Evolutionary conservation across 495 filamentous ascomycete species (phyloP).

Genomic region (Penicillium steckii): DNA sequence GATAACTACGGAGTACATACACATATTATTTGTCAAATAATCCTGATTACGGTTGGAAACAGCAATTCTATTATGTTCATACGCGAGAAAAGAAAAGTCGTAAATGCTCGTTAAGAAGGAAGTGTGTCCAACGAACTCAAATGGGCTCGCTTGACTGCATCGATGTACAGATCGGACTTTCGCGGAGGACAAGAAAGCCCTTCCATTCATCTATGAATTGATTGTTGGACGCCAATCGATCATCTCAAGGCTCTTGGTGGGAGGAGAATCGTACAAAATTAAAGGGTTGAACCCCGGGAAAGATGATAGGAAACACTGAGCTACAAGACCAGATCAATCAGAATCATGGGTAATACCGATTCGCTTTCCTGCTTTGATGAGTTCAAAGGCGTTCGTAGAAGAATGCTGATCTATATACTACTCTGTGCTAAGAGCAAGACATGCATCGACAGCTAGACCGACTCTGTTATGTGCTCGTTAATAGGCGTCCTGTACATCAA

Average conservation of each 20-base stretch:
- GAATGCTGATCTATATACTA: constrained; percentile 27
- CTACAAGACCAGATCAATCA: neutral
- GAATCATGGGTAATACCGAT: neutral
- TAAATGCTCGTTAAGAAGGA: neutral
- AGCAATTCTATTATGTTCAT: neutral
- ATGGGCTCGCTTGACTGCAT: too few relatives aligned
- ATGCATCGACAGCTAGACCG: constrained; percentile 87
- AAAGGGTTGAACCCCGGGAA: neutral
- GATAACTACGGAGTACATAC: neutral
- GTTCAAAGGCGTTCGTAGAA: neutral
- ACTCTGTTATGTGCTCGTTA: constrained; percentile 66
- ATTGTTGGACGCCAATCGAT: too few relatives aligned
- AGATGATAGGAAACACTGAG: neutral
- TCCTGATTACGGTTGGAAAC: neutral
- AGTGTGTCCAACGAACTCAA: too few relatives aligned
- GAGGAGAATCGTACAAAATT: neutral
- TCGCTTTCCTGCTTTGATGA: neutral
- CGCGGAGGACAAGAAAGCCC: neutral
- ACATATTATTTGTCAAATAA: neutral
- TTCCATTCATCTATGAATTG: too few relatives aligned
- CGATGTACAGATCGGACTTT: neutral
- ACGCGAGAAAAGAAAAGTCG: neutral
- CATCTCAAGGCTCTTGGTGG: too few relatives aligned
- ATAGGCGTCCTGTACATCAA: too few relatives aligned
- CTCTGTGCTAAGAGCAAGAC: constrained; percentile 69